A percentile compares a stretch with the other conserved stretches of the same genome.
These are phyloP conservation scores for Kodamaea kakaduensis DNA, from an alignment of 805 yeast species.

Conservation along the genomic window DNA sequence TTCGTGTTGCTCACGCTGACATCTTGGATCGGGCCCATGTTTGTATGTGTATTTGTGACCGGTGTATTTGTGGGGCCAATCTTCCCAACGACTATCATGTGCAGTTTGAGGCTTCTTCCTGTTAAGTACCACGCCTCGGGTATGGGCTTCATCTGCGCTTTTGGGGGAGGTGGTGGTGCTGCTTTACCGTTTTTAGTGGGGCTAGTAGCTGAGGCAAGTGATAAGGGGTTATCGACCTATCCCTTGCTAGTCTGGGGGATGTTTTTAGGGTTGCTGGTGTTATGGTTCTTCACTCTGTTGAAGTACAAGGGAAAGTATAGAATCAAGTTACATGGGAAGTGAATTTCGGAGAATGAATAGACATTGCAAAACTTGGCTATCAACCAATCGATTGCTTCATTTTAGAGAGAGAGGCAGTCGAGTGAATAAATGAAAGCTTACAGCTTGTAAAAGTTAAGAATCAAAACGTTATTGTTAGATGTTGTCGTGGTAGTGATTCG, in stretches of 20 bases:
- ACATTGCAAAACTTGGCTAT: too few species aligned
- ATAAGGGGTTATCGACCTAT: constrained; percentile 27
- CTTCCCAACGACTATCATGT: constrained; percentile 65
- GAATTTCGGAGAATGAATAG: not conserved
- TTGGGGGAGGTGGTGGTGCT: constrained; percentile 86
- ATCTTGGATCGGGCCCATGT: constrained; percentile 24
- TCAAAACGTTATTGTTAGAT: too few species aligned
- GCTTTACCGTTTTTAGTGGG: constrained; percentile 67
- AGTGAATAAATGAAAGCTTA: too few species aligned
- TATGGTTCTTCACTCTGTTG: constrained; percentile 24
- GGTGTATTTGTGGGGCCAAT: constrained; percentile 53
- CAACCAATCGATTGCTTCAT: too few species aligned
- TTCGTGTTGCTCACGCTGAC: constrained; percentile 33
- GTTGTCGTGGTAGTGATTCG: too few species aligned
- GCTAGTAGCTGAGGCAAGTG: constrained; percentile 32
- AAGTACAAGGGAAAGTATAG: constrained; percentile 10
- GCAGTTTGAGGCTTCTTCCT: constrained; percentile 62
- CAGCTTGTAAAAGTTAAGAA: too few species aligned
- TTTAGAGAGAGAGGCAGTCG: too few species aligned
- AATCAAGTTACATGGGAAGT: constrained; percentile 3
- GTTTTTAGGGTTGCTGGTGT: constrained; percentile 20
- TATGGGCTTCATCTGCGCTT: constrained; percentile 69
- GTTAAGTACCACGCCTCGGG: constrained; percentile 57
- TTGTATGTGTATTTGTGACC: constrained; percentile 34
- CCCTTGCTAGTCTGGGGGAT: constrained; percentile 28